Base-by-base conservation (phyloP, 2,329 filamentous ascomycete species). In the Raffaelea arxii region DNA sequence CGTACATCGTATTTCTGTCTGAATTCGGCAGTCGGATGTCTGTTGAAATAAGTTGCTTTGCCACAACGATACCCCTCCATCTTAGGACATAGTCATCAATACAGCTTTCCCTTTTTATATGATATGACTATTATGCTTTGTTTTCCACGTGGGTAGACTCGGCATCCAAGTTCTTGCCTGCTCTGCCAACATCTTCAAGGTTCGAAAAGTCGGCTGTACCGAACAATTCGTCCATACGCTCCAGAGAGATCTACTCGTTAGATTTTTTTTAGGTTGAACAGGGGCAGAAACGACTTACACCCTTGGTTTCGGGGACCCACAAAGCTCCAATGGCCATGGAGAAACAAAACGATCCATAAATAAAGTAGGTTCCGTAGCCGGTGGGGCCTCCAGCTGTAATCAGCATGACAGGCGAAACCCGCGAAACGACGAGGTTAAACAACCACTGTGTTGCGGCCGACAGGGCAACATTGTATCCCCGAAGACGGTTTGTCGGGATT, bases 371-470 rank as follows among this genome's bases (percentile, higher is more conserved):
- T 25, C 71, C 70, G 38, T 55, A 60, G 1, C 57, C 56, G 6
- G 50, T 53, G 9, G 43, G 24, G 7, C 55, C 54, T 12, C 53
- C 52, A 14, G 47, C 51, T 1, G 51, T 52, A 64, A 70, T 67
- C 51, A 83, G 66, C 79, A 82, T 82, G 30, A 71, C 71, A 0
- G 76, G 77, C 1, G 76, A 77, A 21, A 75, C 74, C 22, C 77
- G 65, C 6, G 78, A 76, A 18, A 83, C 75, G 2, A 79, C 77
- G 35, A 82, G 73, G 54, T 82, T 82, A 59, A 82, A 81, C 1
- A 82, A 58, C 77, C 77, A 80, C 55, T 82, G 77, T 1, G 74
- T 79, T 2, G 77, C 74, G 0, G 78, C 77, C 0, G 75, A 78
- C 39, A 82, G 67, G 1, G 76, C 68, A 11, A 82, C 78, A 50